phyloP scores from a whole-genome alignment of 169 alveolate genomes.

The Plasmodium gonderi region DNA sequence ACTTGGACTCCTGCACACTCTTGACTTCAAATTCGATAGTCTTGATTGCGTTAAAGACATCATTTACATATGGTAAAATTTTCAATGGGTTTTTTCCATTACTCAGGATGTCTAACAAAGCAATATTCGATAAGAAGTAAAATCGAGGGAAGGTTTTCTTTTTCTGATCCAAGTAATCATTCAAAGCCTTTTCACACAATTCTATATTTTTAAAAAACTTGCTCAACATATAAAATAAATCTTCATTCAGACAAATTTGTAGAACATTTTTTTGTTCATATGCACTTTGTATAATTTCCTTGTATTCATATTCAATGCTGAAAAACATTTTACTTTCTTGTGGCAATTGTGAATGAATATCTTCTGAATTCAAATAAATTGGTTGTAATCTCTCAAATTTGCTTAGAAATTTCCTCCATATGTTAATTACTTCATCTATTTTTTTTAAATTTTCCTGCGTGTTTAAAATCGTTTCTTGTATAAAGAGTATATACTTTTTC shows the following conservation, averaged over 20 bases:
- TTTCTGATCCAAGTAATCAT: slow-evolving; percentile 95
- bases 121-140: slow-evolving; percentile 96
- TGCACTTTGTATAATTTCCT: slow-evolving; percentile 95
- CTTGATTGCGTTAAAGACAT: slow-evolving; percentile 55
- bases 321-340: slow-evolving; percentile 95
- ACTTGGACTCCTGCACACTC: no score
- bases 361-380: slow-evolving; percentile 96
- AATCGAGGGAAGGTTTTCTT: slow-evolving; percentile 97
- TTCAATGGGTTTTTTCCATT: slow-evolving; percentile 95
- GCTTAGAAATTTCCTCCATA: slow-evolving; percentile 95
- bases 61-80: slow-evolving; percentile 37
- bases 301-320: slow-evolving; percentile 93
- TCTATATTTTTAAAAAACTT: slow-evolving; percentile 91
- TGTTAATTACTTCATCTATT: slow-evolving; percentile 93
- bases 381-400: slow-evolving; percentile 95
- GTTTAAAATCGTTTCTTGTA: slow-evolving; percentile 90
- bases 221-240: slow-evolving; percentile 90
- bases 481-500: slow-evolving; percentile 92
- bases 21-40: slow-evolving; percentile 42
- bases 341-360: slow-evolving; percentile 95
- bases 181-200: slow-evolving; percentile 95
- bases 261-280: slow-evolving; percentile 91
- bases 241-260: slow-evolving; percentile 94
- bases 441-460: slow-evolving; percentile 89
- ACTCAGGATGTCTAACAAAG: slow-evolving; percentile 94